A percentile compares a stretch with the other conserved stretches of the same genome.
These are phyloP conservation scores for Penicillium turbatum DNA, from an alignment of 495 filamentous ascomycete species.

Conservation along the genomic window DNA sequence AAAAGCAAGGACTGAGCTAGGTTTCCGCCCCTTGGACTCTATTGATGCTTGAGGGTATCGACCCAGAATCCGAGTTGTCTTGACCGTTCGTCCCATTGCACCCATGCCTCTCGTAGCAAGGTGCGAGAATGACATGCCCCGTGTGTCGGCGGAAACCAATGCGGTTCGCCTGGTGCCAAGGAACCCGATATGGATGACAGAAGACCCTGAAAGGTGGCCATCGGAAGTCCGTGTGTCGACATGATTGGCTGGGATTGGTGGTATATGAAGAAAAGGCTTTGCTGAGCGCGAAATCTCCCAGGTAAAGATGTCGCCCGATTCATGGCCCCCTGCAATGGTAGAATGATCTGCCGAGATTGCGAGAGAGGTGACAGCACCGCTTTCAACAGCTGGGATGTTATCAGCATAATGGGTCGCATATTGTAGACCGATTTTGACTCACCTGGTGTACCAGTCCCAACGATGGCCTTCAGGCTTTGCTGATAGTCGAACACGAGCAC, in stretches of 20 bases:
- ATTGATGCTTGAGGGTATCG: slow-evolving; percentile 70
- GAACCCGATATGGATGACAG: slow-evolving; percentile 87
- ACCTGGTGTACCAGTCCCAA: slow-evolving; percentile 92
- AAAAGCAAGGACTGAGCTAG: slow-evolving; percentile 93
- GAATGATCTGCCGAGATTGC: slow-evolving; percentile 91
- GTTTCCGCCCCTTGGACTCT: slow-evolving; percentile 67
- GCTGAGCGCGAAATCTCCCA: slow-evolving; percentile 85
- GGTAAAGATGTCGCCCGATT: slow-evolving; percentile 87
- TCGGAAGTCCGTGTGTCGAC: slow-evolving; percentile 63
- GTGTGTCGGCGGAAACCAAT: slow-evolving; percentile 93
- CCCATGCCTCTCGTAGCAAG: slow-evolving; percentile 89
- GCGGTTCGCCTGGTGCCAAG: slow-evolving; percentile 94
- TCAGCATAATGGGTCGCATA: slow-evolving; percentile 1
- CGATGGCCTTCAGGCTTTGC: slow-evolving; percentile 87
- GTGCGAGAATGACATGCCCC: slow-evolving; percentile 97
- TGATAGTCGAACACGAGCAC: slow-evolving; percentile 95
- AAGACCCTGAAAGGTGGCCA: slow-evolving; percentile 73
- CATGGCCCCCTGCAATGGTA: slow-evolving; percentile 86
- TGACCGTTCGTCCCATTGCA: slow-evolving; percentile 77
- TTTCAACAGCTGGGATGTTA: slow-evolving; percentile 68
- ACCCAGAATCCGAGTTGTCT: slow-evolving; percentile 84
- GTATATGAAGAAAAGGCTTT: slow-evolving; percentile 83
- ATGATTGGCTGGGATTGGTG: slow-evolving; percentile 63
- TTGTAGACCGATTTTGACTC: slow-evolving; percentile 2
- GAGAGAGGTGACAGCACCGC: slow-evolving; percentile 78